Percentiles rank a stretch among this genome's conserved stretches.
Conservation (phyloP, 805 yeast species). For the Clavispora fructus region DNA sequence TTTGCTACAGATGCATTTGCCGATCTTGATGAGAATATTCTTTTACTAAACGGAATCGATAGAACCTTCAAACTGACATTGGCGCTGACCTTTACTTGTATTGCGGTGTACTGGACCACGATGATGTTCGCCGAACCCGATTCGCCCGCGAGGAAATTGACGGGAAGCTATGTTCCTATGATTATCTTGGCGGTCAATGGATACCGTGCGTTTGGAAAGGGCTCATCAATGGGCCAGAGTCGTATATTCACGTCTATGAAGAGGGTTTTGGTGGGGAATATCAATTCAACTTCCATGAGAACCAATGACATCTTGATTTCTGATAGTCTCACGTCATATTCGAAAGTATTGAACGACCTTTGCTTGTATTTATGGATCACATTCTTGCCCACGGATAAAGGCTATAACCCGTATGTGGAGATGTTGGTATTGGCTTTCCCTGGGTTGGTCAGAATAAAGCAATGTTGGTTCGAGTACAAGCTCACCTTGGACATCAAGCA, state of each 20-base stretch:
- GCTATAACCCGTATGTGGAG: slow-evolving; percentile 26
- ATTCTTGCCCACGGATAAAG: slow-evolving; percentile 16
- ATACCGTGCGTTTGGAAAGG: slow-evolving; percentile 29
- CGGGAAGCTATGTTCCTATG: slow-evolving; percentile 16
- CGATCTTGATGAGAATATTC: slow-evolving; percentile 24
- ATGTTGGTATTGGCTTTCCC: slow-evolving; percentile 47
- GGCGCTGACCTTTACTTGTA: slow-evolving; percentile 13
- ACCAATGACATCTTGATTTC: slow-evolving; percentile 78
- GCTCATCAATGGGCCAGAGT: slow-evolving; percentile 29
- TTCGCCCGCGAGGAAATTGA: slow-evolving; percentile 29
- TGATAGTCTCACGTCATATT: slow-evolving; percentile 79
- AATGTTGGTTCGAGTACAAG: slow-evolving; percentile 69
- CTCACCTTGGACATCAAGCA: slow-evolving; percentile 49
- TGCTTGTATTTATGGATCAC: slow-evolving; percentile 47
- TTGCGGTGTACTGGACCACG: slow-evolving; percentile 20
- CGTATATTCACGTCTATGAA: slow-evolving; percentile 46
- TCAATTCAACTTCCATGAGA: slow-evolving; percentile 52
- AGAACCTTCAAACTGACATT: slow-evolving; percentile 24
- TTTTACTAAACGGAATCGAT: slow-evolving; percentile 32
- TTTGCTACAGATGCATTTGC: slow-evolving; percentile 26
- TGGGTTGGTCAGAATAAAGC: slow-evolving; percentile 68
- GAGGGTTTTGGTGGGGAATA: slow-evolving; percentile 54
- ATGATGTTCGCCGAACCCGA: slow-evolving; percentile 1
- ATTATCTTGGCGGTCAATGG: slow-evolving; percentile 3
- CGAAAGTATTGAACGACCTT: slow-evolving; percentile 71